Conservation (phyloP, 441 rosid species). For the Geranium incanum region DNA sequence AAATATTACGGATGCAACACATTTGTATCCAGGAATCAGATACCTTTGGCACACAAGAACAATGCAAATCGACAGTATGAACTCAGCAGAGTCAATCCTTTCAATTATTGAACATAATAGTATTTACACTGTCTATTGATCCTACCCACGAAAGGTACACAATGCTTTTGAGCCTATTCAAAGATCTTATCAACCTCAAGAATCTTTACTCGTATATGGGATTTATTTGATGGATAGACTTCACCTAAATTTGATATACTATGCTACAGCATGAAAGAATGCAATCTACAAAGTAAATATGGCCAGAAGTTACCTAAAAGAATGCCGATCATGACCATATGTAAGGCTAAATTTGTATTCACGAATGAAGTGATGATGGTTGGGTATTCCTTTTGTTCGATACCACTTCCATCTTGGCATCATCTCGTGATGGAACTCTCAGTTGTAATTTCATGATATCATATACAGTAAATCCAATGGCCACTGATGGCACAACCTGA, state of each 20-base stretch:
- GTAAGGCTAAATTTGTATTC: slow-evolving; percentile 11
- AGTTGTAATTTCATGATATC: slow-evolving; percentile 70
- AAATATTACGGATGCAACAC: too few relatives aligned
- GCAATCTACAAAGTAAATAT: slow-evolving; percentile 24
- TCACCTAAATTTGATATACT: slow-evolving; percentile 7
- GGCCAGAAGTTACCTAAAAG: slow-evolving; percentile 20
- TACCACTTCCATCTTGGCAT: slow-evolving; percentile 41
- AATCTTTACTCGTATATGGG: neutral
- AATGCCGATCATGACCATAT: slow-evolving; percentile 2
- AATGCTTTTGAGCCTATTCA: neutral
- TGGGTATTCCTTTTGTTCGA: slow-evolving; percentile 43
- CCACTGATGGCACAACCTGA: slow-evolving; percentile 86
- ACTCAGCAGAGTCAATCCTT: neutral
- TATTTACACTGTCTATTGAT: neutral
- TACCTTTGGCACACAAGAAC: neutral
- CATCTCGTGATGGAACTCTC: slow-evolving; percentile 77
- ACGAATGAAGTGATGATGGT: slow-evolving; percentile 41
- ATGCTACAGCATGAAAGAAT: slow-evolving; percentile 25
- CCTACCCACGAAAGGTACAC: neutral
- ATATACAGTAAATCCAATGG: slow-evolving; percentile 85
- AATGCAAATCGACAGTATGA: neutral
- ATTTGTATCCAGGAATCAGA: too few relatives aligned
- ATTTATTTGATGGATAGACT: slow-evolving; percentile 18
- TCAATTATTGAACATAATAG: neutral
- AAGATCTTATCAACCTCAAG: neutral